Evolutionary conservation across 495 filamentous ascomycete species (phyloP), one percentile per base, ranked within the genome.

Genomic region (Bathelium albidoporum): DNA sequence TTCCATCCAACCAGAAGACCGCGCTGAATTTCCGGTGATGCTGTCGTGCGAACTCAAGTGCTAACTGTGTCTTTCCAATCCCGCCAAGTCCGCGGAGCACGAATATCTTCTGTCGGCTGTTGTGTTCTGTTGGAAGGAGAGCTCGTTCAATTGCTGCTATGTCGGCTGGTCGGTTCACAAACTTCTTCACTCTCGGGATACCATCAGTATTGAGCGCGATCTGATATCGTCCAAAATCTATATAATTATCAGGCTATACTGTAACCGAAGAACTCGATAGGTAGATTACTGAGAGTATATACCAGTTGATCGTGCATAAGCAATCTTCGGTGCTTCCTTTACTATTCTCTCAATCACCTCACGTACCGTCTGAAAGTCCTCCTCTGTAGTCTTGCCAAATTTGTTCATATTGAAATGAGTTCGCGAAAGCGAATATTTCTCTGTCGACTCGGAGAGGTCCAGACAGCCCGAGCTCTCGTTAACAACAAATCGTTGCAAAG

Each of bases 331-430:
- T 58, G 65, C 39, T 61, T n/a, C 55, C 58, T 29, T 43, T 31
- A 64, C 49, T 61, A 67, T 64, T 39, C 58, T 45, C 49, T 61
- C 43, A 29, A 67, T 32, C 11, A 64, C 65, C 52, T 64, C 62
- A 14, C 49, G 18, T 43, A 67, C 65, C 36, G 62, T 67, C 62
- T 67, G 53, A 61, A 64, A 67, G 59, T 67, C 65, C 60, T 67
- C 65, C 62, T 67, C 65, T n/a, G 58, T 62, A 7, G 62, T 28
- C 44, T 67, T 67, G 22, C 65, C 62, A 49, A 67, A 67, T 62
- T 67, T 64, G 59, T 67, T 67, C 62, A 67, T 67, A 34, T 67
- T 29, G 49, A 67, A 67, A 49, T 67, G 65, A 9, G 58, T 64
- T 32, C 65, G 65, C 29, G 58, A 64, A 32, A 67, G 65, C 39